These are phyloP conservation scores for Mortierella sp. DNA, from an alignment of 371 early-diverging fungal genomes.

Conservation along the genomic window DNA sequence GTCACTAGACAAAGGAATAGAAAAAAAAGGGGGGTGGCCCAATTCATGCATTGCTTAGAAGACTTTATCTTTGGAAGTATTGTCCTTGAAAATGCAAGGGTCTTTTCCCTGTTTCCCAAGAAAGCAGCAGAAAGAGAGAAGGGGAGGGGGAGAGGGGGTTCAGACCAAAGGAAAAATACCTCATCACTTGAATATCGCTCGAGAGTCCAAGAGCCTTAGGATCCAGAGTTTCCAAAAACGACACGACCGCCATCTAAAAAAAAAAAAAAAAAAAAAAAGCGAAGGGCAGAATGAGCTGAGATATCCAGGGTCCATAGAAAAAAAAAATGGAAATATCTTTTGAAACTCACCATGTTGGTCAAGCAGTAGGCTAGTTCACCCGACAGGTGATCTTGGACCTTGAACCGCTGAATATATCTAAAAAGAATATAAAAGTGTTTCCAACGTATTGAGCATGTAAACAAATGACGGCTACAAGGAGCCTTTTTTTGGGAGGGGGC, in stretches of 20 bases:
- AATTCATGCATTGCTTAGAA: too few species aligned
- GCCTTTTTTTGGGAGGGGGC: too few species aligned
- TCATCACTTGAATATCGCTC: constrained; percentile 31
- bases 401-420: constrained; percentile 60
- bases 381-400: constrained; percentile 55
- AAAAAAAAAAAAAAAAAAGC: background rate
- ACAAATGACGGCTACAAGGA: too few species aligned
- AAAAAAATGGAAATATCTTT: background rate
- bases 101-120: too few species aligned
- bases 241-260: constrained; percentile 44
- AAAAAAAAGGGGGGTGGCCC: too few species aligned
- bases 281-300: too few species aligned
- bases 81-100: too few species aligned
- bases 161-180: constrained; percentile 17
- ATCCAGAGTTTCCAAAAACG: constrained; percentile 38
- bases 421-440: background rate
- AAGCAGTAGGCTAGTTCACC: constrained; percentile 64
- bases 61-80: too few species aligned
- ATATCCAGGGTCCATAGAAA: too few species aligned
- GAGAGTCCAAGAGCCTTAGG: constrained; percentile 39
- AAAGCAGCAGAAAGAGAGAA: too few species aligned
- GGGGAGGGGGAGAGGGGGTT: too few species aligned
- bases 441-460: too few species aligned
- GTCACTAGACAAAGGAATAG: constrained; percentile 13
- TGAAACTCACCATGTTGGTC: constrained; percentile 47